These are phyloP conservation scores for Cordyceps javanica DNA, from an alignment of 2,329 filamentous ascomycete genomes.

Conservation along the genomic window DNA sequence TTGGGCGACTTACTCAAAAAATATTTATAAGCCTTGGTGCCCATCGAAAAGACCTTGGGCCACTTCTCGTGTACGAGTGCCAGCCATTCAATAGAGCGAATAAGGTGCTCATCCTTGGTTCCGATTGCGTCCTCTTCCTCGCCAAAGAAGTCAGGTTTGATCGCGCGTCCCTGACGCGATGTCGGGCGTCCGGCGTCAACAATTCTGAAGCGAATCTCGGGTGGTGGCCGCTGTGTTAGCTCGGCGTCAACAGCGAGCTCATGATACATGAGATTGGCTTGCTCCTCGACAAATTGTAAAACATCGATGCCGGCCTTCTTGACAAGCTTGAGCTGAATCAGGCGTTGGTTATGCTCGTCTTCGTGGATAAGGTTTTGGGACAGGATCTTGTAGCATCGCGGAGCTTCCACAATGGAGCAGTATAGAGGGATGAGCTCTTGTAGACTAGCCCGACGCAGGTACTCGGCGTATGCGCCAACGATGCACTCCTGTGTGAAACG, in stretches of 20 bases:
- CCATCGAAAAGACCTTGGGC: conserved; percentile 61
- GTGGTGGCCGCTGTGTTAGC: conserved; percentile 24
- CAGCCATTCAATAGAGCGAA: conserved; percentile 81
- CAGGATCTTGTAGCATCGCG: conserved; percentile 63
- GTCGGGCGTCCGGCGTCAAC: conserved; percentile 34
- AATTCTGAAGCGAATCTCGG: conserved; percentile 44
- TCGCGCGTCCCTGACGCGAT: conserved; percentile 48
- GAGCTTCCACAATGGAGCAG: conserved; percentile 65
- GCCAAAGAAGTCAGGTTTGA: conserved; percentile 66
- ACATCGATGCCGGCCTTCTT: conserved; percentile 67
- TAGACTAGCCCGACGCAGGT: conserved; percentile 65
- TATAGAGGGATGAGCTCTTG: conserved; percentile 82
- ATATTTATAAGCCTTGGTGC: conserved; percentile 70
- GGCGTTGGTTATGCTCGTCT: conserved; percentile 56
- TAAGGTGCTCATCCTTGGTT: conserved; percentile 61
- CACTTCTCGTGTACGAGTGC: conserved; percentile 66
- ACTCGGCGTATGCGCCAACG: conserved; percentile 74
- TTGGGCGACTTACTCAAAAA: conserved; percentile 66
- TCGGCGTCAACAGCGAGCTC: conserved; percentile 32
- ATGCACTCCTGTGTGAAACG: conserved; percentile 62
- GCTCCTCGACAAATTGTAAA: conserved; percentile 64
- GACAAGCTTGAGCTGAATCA: conserved; percentile 68
- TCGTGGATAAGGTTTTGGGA: conserved; percentile 73
- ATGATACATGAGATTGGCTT: conserved; percentile 49
- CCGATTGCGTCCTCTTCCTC: conserved; percentile 49